Conservation (phyloP, 352 stramenopile species). For the Phytopythium boreale region DNA sequence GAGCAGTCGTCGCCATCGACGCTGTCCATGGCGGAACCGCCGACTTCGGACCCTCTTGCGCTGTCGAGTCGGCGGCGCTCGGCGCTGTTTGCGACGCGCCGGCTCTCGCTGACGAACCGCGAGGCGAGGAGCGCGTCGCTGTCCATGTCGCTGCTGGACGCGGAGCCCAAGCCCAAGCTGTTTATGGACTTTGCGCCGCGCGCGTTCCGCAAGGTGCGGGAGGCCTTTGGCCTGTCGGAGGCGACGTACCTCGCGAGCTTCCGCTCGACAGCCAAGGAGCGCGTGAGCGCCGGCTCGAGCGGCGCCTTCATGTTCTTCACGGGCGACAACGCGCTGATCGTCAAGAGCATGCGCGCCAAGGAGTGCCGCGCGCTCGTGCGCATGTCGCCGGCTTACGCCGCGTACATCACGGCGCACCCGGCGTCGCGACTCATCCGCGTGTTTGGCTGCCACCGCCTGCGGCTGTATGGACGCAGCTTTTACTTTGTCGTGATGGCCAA, state of each 20-base stretch:
- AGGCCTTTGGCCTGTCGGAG: constrained; percentile 59
- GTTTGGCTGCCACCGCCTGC: constrained; percentile 81
- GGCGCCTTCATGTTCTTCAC: constrained; percentile 86
- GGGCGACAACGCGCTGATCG: constrained; percentile 66
- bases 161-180: constrained; percentile 48
- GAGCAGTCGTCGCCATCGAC: background rate
- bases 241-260: constrained; percentile 74
- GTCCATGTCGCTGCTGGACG: constrained; percentile 4
- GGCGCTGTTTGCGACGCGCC: constrained; percentile 43
- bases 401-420: constrained; percentile 56
- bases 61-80: constrained; percentile 21
- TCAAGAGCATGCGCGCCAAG: constrained; percentile 78
- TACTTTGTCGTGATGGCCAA: constrained; percentile 85
- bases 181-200: constrained; percentile 76
- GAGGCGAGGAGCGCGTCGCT: constrained; percentile 2
- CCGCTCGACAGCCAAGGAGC: constrained; percentile 72
- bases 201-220: constrained; percentile 61
- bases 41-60: constrained; percentile 13
- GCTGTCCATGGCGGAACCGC: background rate
- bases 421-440: constrained; percentile 79
- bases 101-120: constrained; percentile 33
- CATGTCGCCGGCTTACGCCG: constrained; percentile 68
- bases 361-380: constrained; percentile 70
- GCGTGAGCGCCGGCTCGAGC: constrained; percentile 69
- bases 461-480: constrained; percentile 77